phyloP scores from a whole-genome alignment of 352 stramenopile genomes.

The Globisporangium solare region DNA sequence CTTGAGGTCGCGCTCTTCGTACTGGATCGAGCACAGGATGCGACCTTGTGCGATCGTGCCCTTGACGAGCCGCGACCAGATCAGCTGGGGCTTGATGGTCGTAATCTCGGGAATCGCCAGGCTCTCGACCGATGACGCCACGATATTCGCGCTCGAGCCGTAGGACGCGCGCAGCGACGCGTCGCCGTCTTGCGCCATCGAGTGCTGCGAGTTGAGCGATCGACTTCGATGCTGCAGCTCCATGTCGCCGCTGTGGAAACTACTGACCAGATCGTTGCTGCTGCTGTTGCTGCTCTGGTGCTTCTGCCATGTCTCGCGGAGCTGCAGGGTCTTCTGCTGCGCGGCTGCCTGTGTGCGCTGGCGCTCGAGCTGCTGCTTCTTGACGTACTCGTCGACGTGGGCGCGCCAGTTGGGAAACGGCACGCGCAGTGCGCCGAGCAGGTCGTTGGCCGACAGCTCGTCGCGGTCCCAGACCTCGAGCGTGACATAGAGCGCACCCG shows the following conservation, averaged over 20 bases:
- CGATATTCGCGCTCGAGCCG: too few relatives aligned
- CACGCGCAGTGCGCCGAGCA: constrained; percentile 62
- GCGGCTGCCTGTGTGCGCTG: constrained; percentile 18
- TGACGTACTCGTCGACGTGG: constrained; percentile 39
- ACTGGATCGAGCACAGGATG: constrained; percentile 70
- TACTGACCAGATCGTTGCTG: background rate
- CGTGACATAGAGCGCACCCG: constrained; percentile 54
- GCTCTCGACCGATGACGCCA: too few relatives aligned
- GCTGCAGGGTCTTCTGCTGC: constrained; percentile 22
- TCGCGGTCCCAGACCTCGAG: constrained; percentile 77
- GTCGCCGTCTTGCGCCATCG: constrained; percentile 6
- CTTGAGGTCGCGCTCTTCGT: constrained; percentile 62
- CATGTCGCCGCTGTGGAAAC: background rate
- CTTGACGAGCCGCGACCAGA: constrained; percentile 74
- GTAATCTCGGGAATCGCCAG: constrained; percentile 2
- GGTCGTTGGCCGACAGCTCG: constrained; percentile 60
- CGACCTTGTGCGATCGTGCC: constrained; percentile 49
- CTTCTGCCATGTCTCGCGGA: constrained; percentile 14
- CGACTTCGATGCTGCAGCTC: constrained; percentile 28
- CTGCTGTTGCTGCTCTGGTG: constrained; percentile 14
- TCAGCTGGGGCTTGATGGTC: constrained; percentile 51
- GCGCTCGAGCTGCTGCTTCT: constrained; percentile 25
- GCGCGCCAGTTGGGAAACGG: constrained; percentile 65
- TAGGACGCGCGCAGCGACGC: constrained; percentile 1
- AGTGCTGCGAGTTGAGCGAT: constrained; percentile 28